Base-by-base conservation (phyloP, 192 early-diverging fungal genomes). In the Chytriomyces sp. region DNA sequence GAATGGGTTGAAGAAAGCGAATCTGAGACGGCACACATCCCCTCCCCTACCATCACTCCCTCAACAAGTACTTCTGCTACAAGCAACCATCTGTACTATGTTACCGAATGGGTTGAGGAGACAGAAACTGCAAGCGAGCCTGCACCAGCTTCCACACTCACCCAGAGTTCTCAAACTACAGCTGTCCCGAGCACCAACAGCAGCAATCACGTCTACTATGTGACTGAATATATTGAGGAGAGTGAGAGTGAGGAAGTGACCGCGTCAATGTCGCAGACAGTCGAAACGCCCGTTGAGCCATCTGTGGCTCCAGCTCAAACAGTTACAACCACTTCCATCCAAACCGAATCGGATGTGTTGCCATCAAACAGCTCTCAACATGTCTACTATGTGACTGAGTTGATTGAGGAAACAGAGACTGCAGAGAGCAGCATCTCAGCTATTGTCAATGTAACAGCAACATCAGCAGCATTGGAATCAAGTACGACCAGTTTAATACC, bases 81-180 rank as follows among this genome's bases (percentile, higher is more conserved):
- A 11, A 11, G 20, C 20, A 28, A 68, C 45, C 13, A 28, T 35
- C 43, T 62, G 6, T 73, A 73, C 45, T 23, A 63, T 45, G 72
- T 73, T 6, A 73, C 72, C 10, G 61, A 73, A 73, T 73, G 72
- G 72, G 43, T 62, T 7, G 45, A n/a, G n/a, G 28, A 61, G 13
- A 45, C 45, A 23, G 23, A 35, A 45, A 0, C 50, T 62, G 20
- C 71, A 11, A 70, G 49, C 23, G 50, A 11, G 8, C 59, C 8
- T 57, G 53, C 20, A 3, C 53, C 53, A 20, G 53, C 53, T 57
- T 57, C 53, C 53, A 57, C 20, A 18, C 13, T 3, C 20, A 20
- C 20, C 0, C 28, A 35, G 28, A 35, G 28, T 35, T 2, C 28
- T 35, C 28, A 35, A 35, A 35, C 28, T 35, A 35, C 28, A 35